Evolutionary conservation across 2,329 filamentous ascomycete genomes (phyloP).

Genomic region (Teratosphaeria epicoccoides): DNA sequence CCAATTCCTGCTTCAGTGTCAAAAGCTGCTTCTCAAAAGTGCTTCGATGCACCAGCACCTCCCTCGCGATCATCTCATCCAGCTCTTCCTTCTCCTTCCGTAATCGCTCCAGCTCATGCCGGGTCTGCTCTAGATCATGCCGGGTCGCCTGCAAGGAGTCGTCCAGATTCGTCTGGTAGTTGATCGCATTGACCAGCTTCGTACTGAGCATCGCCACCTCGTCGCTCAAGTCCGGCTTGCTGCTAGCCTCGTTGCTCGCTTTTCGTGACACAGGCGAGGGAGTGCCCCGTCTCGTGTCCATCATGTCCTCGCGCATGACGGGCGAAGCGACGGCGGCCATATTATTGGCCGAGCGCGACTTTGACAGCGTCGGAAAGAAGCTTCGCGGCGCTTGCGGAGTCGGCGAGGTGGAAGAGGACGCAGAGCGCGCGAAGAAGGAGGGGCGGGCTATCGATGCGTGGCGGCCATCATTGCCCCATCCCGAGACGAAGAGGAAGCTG

Average conservation of each 20-base stretch:
- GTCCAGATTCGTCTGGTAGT: slow-evolving; percentile 85
- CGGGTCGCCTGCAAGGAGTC: slow-evolving; percentile 74
- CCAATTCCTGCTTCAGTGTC: slow-evolving; percentile 31
- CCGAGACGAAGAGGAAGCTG: slow-evolving; percentile 6
- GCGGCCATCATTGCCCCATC: slow-evolving; percentile 7
- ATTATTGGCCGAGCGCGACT: slow-evolving; percentile 1
- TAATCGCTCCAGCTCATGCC: slow-evolving; percentile 55
- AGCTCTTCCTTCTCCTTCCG: slow-evolving; percentile 61
- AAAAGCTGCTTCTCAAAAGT: slow-evolving; percentile 51
- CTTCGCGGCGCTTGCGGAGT: background rate
- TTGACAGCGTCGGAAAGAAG: background rate
- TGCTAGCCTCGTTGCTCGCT: slow-evolving; percentile 20
- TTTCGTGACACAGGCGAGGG: slow-evolving; percentile 24
- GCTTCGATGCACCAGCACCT: slow-evolving; percentile 64
- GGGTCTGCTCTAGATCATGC: slow-evolving; percentile 68
- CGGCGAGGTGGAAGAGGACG: slow-evolving; percentile 4
- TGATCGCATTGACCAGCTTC: slow-evolving; percentile 95
- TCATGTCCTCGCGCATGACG: slow-evolving; percentile 14
- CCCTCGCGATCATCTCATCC: slow-evolving; percentile 57
- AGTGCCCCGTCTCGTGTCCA: slow-evolving; percentile 32
- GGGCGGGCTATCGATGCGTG: slow-evolving; percentile 1
- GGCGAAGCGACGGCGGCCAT: slow-evolving; percentile 8
- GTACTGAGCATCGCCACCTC: slow-evolving; percentile 88
- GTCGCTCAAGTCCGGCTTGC: slow-evolving; percentile 51
- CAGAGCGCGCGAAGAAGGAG: slow-evolving; percentile 3